Percentiles rank a stretch among this genome's conserved stretches.
Conservation (phyloP, 192 early-diverging fungal species). For the Podila horticola region DNA sequence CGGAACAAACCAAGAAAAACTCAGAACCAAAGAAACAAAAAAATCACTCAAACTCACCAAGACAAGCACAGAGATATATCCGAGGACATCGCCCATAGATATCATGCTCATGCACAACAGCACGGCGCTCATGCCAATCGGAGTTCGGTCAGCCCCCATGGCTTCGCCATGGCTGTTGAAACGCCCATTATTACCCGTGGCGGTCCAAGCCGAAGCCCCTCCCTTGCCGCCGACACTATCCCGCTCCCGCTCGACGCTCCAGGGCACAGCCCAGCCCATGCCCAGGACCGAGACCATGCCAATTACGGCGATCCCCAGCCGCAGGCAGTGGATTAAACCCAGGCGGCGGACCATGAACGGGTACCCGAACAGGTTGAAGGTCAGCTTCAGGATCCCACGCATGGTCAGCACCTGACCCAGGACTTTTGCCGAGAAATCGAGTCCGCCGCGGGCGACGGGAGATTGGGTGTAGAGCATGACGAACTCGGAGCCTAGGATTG, state of each 20-base stretch:
- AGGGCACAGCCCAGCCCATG: conserved; percentile 21
- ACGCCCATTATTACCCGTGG: not conserved
- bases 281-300: conserved; percentile 22
- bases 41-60: conserved; percentile 13
- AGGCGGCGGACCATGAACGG: conserved; percentile 18
- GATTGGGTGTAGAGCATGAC: conserved; percentile 42
- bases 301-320: conserved; percentile 18
- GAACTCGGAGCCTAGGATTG: conserved; percentile 30
- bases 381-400: conserved; percentile 28
- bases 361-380: conserved; percentile 21
- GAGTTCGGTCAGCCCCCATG: not conserved
- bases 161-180: not conserved
- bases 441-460: conserved; percentile 14
- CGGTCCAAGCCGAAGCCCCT: not conserved
- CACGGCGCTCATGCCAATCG: conserved; percentile 17
- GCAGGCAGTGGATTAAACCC: conserved; percentile 15
- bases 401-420: conserved; percentile 24
- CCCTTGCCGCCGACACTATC: not conserved
- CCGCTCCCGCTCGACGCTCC: not conserved
- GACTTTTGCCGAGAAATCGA: conserved; percentile 24
- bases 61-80: conserved; percentile 31
- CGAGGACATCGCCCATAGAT: conserved; percentile 38
- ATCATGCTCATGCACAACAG: conserved; percentile 25
- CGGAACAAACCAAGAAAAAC: not conserved
- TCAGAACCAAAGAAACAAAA: not conserved